These are phyloP conservation scores for Citrus mangshanensis DNA, from an alignment of 345 rosid genomes.

Conservation along the genomic window DNA sequence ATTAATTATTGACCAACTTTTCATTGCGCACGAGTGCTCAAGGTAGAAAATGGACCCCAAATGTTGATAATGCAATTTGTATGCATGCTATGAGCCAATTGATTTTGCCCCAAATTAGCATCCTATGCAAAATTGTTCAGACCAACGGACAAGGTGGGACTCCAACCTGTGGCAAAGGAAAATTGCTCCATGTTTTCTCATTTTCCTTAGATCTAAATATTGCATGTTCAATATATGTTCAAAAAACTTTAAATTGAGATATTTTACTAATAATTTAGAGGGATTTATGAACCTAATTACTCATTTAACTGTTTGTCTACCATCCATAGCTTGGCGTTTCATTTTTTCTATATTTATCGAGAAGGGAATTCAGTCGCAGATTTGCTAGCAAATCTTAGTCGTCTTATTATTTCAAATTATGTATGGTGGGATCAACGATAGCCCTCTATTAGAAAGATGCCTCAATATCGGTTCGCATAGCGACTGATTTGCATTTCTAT, in stretches of 20 bases:
- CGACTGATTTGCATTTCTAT: too few relatives aligned
- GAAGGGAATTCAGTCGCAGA: too few relatives aligned
- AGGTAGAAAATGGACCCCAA: constrained; percentile 24
- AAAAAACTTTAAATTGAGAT: not conserved
- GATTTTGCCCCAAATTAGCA: not conserved
- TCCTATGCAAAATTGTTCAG: constrained; percentile 12
- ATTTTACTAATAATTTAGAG: not conserved
- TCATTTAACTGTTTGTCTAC: too few relatives aligned
- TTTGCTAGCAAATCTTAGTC: too few relatives aligned
- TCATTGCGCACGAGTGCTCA: constrained; percentile 32
- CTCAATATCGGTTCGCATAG: too few relatives aligned
- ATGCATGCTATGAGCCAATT: not conserved
- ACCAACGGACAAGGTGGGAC: constrained; percentile 27
- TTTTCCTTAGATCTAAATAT: not conserved
- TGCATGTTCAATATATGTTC: not conserved
- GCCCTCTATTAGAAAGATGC: too few relatives aligned
- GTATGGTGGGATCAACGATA: too few relatives aligned
- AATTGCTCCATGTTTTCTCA: not conserved
- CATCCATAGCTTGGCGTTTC: too few relatives aligned
- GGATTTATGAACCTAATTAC: not conserved
- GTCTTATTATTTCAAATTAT: too few relatives aligned
- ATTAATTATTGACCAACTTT: constrained; percentile 23
- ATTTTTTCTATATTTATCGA: too few relatives aligned
- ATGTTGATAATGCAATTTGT: not conserved
- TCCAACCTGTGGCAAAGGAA: not conserved